Evolutionary conservation across 495 filamentous ascomycete genomes (phyloP), one percentile per base, ranked within the genome.

Genomic region (Daldinia caldariorum): DNA sequence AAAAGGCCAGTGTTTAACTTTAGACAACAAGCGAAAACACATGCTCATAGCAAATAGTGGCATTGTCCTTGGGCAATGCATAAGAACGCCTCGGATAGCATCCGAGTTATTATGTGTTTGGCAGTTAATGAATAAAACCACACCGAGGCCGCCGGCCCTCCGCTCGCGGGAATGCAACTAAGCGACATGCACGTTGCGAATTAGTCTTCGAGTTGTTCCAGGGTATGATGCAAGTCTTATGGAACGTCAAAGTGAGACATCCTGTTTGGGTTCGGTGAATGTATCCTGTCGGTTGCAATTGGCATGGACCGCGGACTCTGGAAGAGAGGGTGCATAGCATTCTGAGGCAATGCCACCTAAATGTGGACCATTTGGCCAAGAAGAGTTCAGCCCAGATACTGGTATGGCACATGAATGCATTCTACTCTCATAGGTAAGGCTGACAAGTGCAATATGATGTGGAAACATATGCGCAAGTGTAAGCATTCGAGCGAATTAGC

Each of bases 261-360:
- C 66, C 50, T 49, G 22, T 66, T 69, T 58, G 45, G 62, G 41
- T 73, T 73, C 70, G 70, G 70, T 73, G 66, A 66, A 38, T 35
- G 43, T 65, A 45, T 49, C 55, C 60, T 65, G 68, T 51, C 35
- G 65, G 57, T 22, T 65, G 61, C 39, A 34, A 18, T 41, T 61
- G 37, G 61, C 56, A 58, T 66, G 29, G 43, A 61, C 57, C 16
- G 41, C 56, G 58, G 10, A 61, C 65, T 47, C 65, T 72, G 34
- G 50, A 61, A 49, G 35, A 56, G 6, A 38, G 35, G 49, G 16
- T 68, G 64, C 64, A 67, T 72, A 6, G 20, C 47, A 49, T 61
- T 49, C 16, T 38, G 31, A 60, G 34, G 54, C 53, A 61, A 72
- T 65, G 54, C 64, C 39, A 72, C 64, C 16, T 22, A 31, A 53